Conservation (phyloP, 768 basidiomycete species). For the Hysterangium stoloniferum region DNA sequence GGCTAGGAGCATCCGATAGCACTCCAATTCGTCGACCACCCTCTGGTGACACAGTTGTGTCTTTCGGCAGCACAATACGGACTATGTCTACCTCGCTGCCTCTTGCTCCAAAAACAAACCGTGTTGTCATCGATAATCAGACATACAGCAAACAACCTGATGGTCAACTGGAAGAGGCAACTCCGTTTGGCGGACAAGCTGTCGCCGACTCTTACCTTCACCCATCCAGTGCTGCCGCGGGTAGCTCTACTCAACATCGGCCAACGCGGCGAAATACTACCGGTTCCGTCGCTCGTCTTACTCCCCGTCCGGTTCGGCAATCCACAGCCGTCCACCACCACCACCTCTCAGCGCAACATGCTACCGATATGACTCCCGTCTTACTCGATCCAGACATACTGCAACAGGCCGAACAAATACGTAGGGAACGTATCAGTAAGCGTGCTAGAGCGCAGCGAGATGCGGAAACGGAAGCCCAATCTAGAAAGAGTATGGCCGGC, state of each 20-base stretch:
- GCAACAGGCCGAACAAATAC: slow-evolving; percentile 80
- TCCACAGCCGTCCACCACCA: slow-evolving; percentile 22
- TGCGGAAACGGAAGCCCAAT: slow-evolving; percentile 36
- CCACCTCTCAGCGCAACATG: slow-evolving; percentile 23
- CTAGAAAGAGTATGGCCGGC: slow-evolving; percentile 23
- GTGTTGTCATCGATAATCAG: neutral
- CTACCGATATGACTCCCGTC: slow-evolving; percentile 39
- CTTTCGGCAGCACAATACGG: neutral
- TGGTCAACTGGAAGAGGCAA: neutral
- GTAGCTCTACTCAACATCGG: slow-evolving; percentile 23
- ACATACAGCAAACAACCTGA: neutral
- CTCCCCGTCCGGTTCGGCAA: slow-evolving; percentile 15
- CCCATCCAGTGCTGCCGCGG: slow-evolving; percentile 30
- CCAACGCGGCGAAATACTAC: slow-evolving; percentile 65
- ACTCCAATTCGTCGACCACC: neutral
- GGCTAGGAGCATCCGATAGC: neutral
- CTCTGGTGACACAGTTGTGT: neutral
- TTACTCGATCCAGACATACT: slow-evolving; percentile 79
- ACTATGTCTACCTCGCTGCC: neutral
- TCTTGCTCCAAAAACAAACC: neutral
- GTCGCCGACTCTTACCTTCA: slow-evolving; percentile 44
- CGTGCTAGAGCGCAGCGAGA: slow-evolving; percentile 59
- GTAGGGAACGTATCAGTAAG: slow-evolving; percentile 69
- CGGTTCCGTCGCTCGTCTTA: slow-evolving; percentile 34
- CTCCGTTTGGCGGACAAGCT: neutral